phyloP scores from a whole-genome alignment of 1,284 basidiomycete genomes.

The Puccinia horiana region DNA sequence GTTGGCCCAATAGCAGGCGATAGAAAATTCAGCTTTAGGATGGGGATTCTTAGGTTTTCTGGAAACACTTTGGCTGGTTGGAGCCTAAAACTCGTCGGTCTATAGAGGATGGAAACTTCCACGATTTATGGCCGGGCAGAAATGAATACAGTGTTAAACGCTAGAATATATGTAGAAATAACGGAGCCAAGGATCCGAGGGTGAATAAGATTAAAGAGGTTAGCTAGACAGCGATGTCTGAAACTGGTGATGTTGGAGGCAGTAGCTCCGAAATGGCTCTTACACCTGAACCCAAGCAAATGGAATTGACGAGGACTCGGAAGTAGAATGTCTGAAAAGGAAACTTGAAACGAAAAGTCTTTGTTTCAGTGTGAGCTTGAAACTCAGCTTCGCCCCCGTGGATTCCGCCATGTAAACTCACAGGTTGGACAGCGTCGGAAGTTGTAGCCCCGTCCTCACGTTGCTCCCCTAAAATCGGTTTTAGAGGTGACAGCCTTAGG shows the following conservation, averaged over 20 bases:
- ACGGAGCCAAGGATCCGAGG: background rate
- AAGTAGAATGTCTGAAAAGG: background rate
- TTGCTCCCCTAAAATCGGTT: background rate
- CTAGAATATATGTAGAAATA: background rate
- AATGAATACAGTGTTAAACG: background rate
- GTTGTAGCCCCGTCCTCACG: background rate
- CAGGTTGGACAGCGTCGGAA: background rate
- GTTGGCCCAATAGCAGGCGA: background rate
- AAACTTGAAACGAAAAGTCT: background rate
- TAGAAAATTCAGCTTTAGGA: background rate
- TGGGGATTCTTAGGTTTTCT: background rate
- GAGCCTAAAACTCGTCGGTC: background rate
- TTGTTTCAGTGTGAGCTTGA: background rate
- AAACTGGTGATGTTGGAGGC: background rate
- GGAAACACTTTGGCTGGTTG: background rate
- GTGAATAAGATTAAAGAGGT: background rate
- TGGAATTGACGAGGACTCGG: background rate
- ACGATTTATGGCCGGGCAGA: background rate
- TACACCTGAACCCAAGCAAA: background rate
- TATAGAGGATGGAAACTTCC: background rate
- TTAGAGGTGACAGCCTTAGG: background rate
- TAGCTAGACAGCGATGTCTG: background rate
- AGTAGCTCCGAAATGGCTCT: background rate
- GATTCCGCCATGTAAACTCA: background rate
- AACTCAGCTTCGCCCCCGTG: background rate